Base-by-base conservation (phyloP, 2,329 filamentous ascomycete species). In the Whalleya microplaca region DNA sequence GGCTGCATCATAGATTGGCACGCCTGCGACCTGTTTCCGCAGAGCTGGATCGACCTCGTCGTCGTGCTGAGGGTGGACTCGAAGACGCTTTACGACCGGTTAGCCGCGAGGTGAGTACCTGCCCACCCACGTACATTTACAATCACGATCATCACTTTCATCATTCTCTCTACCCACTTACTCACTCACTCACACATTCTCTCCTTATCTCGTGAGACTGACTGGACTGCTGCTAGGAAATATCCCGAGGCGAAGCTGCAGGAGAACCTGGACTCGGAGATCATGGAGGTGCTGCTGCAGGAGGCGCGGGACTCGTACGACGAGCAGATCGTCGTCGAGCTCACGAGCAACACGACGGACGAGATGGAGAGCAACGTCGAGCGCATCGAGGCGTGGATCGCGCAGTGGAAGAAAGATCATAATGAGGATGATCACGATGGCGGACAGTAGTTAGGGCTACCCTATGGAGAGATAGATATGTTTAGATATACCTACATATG, bases 1-100 rank as follows among this genome's bases (percentile, higher is more conserved):
- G 95, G 95, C 19, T 91, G 86, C 73, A 86, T 99, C 66, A 90
- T 99, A 69, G 95, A 99, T 77, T 99, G 95, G 94, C 95, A 99
- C 76, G 94, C 93, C 2, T 98, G 94, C 77, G 95, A 98, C 69
- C 77, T 98, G 20, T 98, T 98, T 70, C 95, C 95, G 2, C 87
- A 90, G 71, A 89, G 89, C 69, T 96, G 93, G 91, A 89, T 99
- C 70, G 95, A 99, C 72, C 83, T 99, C 2, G 93, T 99, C 0
- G 90, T 98, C 4, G 95, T 99, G 53, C 75, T 99, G 61, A 83
- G 95, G 45, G 91, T 90, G 53, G 87, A 95, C 66, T 92, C 91
- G 18, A 85, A 84, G 19, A 79, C 89, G 14, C 82, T 96, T 2
- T 98, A 95, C 71, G 95, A 99, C 73, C 85, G 95, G 51, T 76